Conservation (phyloP, 148 eudicot species). For the Chenopodium quinoa region DNA sequence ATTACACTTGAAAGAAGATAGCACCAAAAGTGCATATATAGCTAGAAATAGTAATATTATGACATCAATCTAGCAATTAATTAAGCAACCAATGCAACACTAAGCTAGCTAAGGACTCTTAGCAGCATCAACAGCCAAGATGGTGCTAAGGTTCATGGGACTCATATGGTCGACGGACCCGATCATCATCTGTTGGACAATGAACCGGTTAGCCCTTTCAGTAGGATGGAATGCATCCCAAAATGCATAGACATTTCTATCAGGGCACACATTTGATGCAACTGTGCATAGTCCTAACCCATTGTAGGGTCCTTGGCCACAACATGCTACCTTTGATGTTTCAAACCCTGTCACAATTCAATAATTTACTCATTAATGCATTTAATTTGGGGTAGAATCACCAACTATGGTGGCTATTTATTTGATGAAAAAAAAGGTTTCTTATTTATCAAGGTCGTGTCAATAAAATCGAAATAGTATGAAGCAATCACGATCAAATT, state of each 20-base stretch:
- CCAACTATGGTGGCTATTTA: conserved; percentile 26
- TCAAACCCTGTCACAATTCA: conserved; percentile 49
- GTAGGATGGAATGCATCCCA: conserved; percentile 87
- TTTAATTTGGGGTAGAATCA: neutral
- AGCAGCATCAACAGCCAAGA: conserved; percentile 49
- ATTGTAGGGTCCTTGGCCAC: conserved; percentile 84
- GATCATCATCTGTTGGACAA: conserved; percentile 53
- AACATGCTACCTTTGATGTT: conserved; percentile 66
- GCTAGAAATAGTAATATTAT: neutral
- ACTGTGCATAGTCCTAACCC: conserved; percentile 62
- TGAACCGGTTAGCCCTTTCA: conserved; percentile 53
- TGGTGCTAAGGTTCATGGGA: conserved; percentile 79
- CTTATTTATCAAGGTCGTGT: neutral
- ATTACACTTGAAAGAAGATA: neutral
- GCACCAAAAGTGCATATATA: neutral
- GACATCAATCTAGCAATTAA: neutral
- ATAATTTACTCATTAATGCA: neutral
- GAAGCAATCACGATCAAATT: no score
- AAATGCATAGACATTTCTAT: conserved; percentile 51
- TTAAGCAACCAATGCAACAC: no score
- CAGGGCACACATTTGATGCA: conserved; percentile 50
- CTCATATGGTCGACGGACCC: conserved; percentile 55
- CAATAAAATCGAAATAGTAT: no score
- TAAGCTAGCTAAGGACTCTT: neutral
- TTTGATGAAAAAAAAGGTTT: neutral